phyloP scores from a whole-genome alignment of 805 yeast genomes.

The Wickerhamomyces xylosicus region DNA sequence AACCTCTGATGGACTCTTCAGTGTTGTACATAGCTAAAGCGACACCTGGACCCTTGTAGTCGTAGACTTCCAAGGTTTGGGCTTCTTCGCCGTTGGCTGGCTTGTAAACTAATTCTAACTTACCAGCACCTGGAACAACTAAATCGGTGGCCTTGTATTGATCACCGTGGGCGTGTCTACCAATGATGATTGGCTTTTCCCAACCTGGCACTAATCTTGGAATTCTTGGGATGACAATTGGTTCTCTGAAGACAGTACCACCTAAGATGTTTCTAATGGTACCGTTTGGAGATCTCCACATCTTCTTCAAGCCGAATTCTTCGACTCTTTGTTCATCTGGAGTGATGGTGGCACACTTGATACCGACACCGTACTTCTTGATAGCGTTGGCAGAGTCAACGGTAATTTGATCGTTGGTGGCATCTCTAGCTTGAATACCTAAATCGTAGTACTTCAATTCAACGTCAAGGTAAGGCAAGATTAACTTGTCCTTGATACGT shows the following conservation, averaged over 20 bases:
- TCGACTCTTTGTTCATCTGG: conserved; percentile 75
- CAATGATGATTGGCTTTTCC: conserved; percentile 76
- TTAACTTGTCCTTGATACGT: conserved; percentile 55
- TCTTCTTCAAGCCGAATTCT: conserved; percentile 62
- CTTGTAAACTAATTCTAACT: conserved; percentile 52
- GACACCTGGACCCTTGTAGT: conserved; percentile 61
- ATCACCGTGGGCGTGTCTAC: conserved; percentile 82
- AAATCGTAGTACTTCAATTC: conserved; percentile 72
- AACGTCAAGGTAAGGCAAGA: conserved; percentile 59
- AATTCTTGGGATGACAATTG: conserved; percentile 67
- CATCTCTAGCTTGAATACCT: conserved; percentile 57
- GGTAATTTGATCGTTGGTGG: conserved; percentile 66
- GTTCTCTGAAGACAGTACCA: conserved; percentile 80
- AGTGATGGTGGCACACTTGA: conserved; percentile 79
- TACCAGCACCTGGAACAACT: conserved; percentile 57
- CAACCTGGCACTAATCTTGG: conserved; percentile 73
- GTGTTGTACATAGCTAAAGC: conserved; percentile 81
- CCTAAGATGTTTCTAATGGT: conserved; percentile 73
- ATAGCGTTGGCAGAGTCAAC: conserved; percentile 71
- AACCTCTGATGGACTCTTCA: conserved; percentile 64
- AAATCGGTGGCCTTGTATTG: conserved; percentile 77
- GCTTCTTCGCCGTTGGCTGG: conserved; percentile 48
- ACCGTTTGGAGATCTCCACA: conserved; percentile 86
- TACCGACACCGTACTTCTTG: conserved; percentile 65
- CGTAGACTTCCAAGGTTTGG: conserved; percentile 41